Evolutionary conservation across 441 rosid genomes (phyloP), one percentile per base, ranked within the genome.

Genomic region (Kokia cookei): DNA sequence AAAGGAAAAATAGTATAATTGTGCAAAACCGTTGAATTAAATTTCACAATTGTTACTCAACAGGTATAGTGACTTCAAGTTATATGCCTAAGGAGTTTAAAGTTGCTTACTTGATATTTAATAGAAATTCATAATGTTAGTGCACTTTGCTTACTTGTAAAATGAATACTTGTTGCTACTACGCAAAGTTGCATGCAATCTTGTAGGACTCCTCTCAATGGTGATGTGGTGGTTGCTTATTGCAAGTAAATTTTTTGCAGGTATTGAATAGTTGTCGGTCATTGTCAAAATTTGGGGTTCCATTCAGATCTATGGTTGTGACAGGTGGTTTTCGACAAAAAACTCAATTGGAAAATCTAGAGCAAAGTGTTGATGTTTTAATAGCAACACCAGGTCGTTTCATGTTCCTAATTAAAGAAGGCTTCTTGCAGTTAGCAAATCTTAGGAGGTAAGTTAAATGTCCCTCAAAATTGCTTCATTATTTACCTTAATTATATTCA

Each of bases 351-450:
- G 96, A 94, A 85, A 91, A 79, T 81, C 82, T 94, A 63, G 87
- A 91, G 79, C 90, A 84, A 77, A 94, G 92, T 51, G 88, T 89
- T 35, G 97, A 93, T 78, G 87, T 94, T 73, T 78, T 94, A 78
- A 91, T 92, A 57, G 97, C 91, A 61, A 92, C 98, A 14, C 96
- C 98, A 17, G 98, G 98, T 81, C 96, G 97, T 74, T 92, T 92
- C 86, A 86, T 78, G 83, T 91, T 78, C 84, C 84, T 94, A 10
- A 78, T 91, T 76, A 89, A 85, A 53, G 96, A 90, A 83, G 94
- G 89, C 78, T 84, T 83, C 80, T 69, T 93, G 87, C 78, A 84
- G 75, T 76, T 91, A 76, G 77, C 84, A 80, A 84, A 86, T 86
- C 90, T 94, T 73, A 86, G 87, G 85, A 87, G 94, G 98, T 91